phyloP scores from a whole-genome alignment of 352 stramenopile species.

The Peronosclerospora sorghi region DNA sequence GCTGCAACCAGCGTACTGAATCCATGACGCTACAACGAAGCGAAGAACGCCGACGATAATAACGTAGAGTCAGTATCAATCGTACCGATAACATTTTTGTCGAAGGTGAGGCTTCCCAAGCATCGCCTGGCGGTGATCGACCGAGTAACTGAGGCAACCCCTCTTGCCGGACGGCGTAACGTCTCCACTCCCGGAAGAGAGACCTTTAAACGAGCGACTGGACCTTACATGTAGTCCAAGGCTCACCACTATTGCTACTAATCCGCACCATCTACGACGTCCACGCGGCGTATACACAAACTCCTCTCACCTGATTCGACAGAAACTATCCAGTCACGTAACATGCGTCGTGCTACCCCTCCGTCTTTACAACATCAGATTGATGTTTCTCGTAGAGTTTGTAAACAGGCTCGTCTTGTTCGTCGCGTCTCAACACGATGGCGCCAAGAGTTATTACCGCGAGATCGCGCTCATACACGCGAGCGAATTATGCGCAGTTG shows the following conservation, averaged over 20 bases:
- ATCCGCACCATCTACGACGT: slow-evolving; percentile 11
- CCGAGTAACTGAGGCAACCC: slow-evolving; percentile 23
- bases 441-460: slow-evolving; percentile 41
- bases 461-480: slow-evolving; percentile 48
- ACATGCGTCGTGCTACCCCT: slow-evolving; percentile 10
- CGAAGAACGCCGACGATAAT: slow-evolving; percentile 1
- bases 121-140: slow-evolving; percentile 16
- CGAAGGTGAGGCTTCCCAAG: slow-evolving; percentile 12
- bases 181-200: slow-evolving; percentile 31
- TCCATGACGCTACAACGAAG: slow-evolving; percentile 1
- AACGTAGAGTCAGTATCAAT: not conserved
- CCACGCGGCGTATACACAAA: slow-evolving; percentile 17
- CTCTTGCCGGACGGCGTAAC: slow-evolving; percentile 16
- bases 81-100: slow-evolving; percentile 3
- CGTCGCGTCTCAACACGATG: slow-evolving; percentile 38
- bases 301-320: slow-evolving; percentile 15
- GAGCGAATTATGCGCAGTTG: slow-evolving; percentile 54
- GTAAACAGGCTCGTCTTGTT: slow-evolving; percentile 29
- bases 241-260: slow-evolving; percentile 9
- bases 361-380: slow-evolving; percentile 5
- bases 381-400: slow-evolving; percentile 4
- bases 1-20: slow-evolving; percentile 12
- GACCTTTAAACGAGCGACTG: slow-evolving; percentile 13
- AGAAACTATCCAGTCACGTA: slow-evolving; percentile 5
- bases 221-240: slow-evolving; percentile 26